Base-by-base conservation (phyloP, 805 yeast species). In the Starmerella cellae region DNA sequence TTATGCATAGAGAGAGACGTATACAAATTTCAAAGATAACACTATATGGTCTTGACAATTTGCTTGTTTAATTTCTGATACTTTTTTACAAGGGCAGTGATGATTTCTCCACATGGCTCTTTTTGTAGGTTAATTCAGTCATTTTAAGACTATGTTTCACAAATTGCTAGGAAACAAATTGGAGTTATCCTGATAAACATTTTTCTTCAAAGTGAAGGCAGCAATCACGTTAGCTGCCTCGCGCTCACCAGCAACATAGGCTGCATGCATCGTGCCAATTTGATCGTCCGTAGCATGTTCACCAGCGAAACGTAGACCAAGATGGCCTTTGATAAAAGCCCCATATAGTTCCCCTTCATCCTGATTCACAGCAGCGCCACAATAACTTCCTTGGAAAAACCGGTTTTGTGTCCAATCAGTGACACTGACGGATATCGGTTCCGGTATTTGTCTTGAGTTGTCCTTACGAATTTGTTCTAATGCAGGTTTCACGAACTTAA, bases 181-280 rank as follows among this genome's bases (percentile, higher is more conserved):
- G n/a, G n/a, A n/a, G n/a, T n/a, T n/a, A n/a, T n/a, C n/a, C n/a
- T n/a, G n/a, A n/a, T n/a, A n/a, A n/a, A n/a, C n/a, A n/a, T n/a
- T n/a, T n/a, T n/a, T n/a, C n/a, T n/a, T n/a, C n/a, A n/a, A n/a
- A n/a, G n/a, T n/a, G n/a, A n/a, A n/a, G n/a, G n/a, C n/a, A n/a
- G n/a, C n/a, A n/a, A n/a, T n/a, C n/a, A 70, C 59, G 41, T 58
- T 60, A 2, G 52, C 50, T 1, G 75, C 75, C 52, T 71, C 75
- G 50, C 87, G 63, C 41, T 50, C 57, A 3, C 85, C 94, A 54
- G 87, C 77, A 48, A 67, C 65, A 74, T 82, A 82, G 0, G 94
- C 94, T 0, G 94, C 95, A 57, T 84, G 88, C 16, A 79, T 87
- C 51, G 94, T 83, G 0, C 94, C 95, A 11, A 83, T 79, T 3